A percentile compares a stretch with the other conserved stretches of the same genome.
Evolutionary conservation across 495 filamentous ascomycete species (phyloP).

Genomic region (Trichoderma erinaceum): DNA sequence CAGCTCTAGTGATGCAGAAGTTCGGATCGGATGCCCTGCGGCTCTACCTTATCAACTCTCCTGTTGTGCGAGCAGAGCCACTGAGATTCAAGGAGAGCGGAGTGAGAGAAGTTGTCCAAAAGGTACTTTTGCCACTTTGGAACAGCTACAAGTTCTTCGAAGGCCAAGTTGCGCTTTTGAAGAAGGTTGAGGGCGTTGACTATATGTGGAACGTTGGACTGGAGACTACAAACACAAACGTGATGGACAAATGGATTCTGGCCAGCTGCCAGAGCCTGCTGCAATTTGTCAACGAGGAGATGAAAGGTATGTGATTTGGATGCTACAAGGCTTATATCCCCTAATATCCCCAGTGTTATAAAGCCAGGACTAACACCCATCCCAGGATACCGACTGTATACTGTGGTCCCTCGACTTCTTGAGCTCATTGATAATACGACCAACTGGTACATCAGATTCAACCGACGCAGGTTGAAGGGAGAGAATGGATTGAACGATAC

Average conservation of each 20-base stretch:
- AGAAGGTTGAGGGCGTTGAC: conserved; percentile 77
- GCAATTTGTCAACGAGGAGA: conserved; percentile 90
- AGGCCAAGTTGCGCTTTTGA: conserved; percentile 85
- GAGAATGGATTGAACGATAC: conserved; percentile 86
- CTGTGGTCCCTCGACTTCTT: conserved; percentile 84
- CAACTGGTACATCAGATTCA: conserved; percentile 99
- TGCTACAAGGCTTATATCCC: background rate
- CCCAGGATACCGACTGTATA: conserved; percentile 76
- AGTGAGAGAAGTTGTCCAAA: conserved; percentile 92
- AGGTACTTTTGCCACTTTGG: conserved; percentile 91
- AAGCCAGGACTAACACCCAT: background rate
- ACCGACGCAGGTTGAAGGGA: conserved; percentile 90
- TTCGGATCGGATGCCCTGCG: conserved; percentile 93
- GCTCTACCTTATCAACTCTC: conserved; percentile 94
- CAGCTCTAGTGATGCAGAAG: conserved; percentile 70
- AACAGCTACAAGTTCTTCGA: conserved; percentile 98
- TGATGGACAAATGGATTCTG: conserved; percentile 96
- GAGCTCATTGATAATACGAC: conserved; percentile 90
- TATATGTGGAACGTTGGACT: conserved; percentile 74
- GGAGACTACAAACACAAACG: conserved; percentile 73
- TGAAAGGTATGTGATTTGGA: conserved; percentile 54
- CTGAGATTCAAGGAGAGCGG: conserved; percentile 87
- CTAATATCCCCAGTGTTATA: background rate
- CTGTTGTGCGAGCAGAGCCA: conserved; percentile 88
- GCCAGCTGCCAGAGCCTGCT: conserved; percentile 89